Base-by-base conservation (phyloP, 345 rosid species). In the Pistacia atlantica region DNA sequence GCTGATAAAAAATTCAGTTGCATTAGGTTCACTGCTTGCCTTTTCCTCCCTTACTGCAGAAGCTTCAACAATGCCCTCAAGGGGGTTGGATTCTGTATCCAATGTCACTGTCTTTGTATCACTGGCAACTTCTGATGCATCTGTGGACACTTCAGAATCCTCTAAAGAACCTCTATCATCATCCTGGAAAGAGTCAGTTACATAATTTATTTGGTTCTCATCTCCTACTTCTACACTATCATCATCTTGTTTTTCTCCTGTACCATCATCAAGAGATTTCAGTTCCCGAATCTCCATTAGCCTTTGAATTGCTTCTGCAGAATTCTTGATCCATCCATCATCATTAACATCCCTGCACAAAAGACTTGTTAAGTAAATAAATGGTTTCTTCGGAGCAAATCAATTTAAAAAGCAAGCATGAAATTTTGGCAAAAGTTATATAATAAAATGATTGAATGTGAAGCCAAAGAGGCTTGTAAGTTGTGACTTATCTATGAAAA, bases 291-390 rank as follows among this genome's bases (percentile, higher is more conserved):
- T 78, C 71, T 74, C 83, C 17, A 81, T 46, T 69, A 88, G 80
- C 81, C 57, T 84, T 77, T 79, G 74, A 13, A 85, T 75, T 54
- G 90, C 86, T 79, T 87, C 77, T 51, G 86, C 87, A 9, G 84
- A 84, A 38, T 61, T 67, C 52, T 67, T 72, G 49, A 85, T 86
- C 86, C 92, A 80, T 57, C 49, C 82, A 74, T 73, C 75, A 25
- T 62, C 37, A 5, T 70, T 65, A n/a, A 64, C 38, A 72, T 77
- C 78, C 61, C 90, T 85, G 80, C 45, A 73, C 42, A 79, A 38
- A 42, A 28, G 54, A 42, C 11, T 71, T 13, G 18, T 37, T 1
- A 52, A 4, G 5, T 38, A 66, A 22, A 25, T 22, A 28, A 20
- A 28, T 28, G 54, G 55, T 57, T 35, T 45, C 14, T n/a, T 11